phyloP scores from a whole-genome alignment of 139 green algal species.

The Eudorina sp. region DNA sequence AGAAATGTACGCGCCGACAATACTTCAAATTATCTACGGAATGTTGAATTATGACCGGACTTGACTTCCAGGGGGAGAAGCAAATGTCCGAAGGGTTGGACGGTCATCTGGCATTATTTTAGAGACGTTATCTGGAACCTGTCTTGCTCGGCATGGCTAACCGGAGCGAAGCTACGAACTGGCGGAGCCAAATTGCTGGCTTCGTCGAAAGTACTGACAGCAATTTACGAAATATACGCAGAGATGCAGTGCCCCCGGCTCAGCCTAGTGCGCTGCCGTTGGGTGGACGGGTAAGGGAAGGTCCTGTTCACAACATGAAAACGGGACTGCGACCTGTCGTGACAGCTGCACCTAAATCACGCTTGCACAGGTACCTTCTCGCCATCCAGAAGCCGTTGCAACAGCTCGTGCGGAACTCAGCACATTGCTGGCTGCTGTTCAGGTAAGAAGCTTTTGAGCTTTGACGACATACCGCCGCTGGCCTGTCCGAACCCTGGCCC shows the following conservation, averaged over 20 bases:
- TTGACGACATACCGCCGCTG: too few relatives aligned
- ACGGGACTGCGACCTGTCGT: neutral
- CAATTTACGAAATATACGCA: conserved; percentile 8
- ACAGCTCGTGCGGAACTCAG: conserved; percentile 43
- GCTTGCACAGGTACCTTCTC: neutral
- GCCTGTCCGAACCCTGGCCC: neutral
- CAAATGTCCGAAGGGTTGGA: too few relatives aligned
- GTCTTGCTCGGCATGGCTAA: conserved; percentile 9
- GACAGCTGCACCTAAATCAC: neutral
- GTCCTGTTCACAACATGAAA: neutral
- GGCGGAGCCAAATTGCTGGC: neutral
- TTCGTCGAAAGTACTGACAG: conserved; percentile 19
- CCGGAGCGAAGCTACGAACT: conserved; percentile 6
- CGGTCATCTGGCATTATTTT: too few relatives aligned
- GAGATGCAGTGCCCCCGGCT: neutral
- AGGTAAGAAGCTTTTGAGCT: conserved; percentile 37
- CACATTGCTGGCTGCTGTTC: conserved; percentile 49
- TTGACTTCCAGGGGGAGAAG: too few relatives aligned
- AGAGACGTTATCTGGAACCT: too few relatives aligned
- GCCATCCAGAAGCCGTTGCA: conserved; percentile 15
- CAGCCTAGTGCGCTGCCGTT: neutral
- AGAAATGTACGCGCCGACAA: too few relatives aligned
- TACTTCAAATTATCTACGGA: too few relatives aligned
- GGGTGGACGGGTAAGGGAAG: neutral
- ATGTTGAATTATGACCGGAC: too few relatives aligned